A percentile compares a stretch with the other conserved stretches of the same genome.
These are phyloP conservation scores for Boletellus sp. DNA, from an alignment of 1,284 basidiomycete genomes.

Conservation along the genomic window DNA sequence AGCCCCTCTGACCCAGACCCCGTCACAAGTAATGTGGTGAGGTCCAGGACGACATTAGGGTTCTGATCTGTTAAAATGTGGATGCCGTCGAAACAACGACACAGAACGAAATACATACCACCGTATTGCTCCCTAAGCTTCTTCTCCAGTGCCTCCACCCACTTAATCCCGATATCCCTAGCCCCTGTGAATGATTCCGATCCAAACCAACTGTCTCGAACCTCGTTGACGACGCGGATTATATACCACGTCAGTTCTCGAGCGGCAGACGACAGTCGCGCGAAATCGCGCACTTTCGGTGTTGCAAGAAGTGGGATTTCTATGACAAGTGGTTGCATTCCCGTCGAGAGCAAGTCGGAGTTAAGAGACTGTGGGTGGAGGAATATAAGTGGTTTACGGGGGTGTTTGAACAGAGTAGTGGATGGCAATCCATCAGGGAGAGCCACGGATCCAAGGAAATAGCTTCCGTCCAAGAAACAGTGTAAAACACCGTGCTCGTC, in stretches of 20 bases:
- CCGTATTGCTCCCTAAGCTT: slow-evolving; percentile 63
- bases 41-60: slow-evolving; percentile 61
- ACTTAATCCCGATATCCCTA: slow-evolving; percentile 66
- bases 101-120: slow-evolving; percentile 42
- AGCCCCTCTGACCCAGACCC: slow-evolving; percentile 66
- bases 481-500: slow-evolving; percentile 57
- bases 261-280: slow-evolving; percentile 63
- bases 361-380: slow-evolving; percentile 39
- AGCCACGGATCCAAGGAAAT: slow-evolving; percentile 63
- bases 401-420: slow-evolving; percentile 49
- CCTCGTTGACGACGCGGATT: slow-evolving; percentile 65
- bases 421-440: slow-evolving; percentile 36
- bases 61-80: slow-evolving; percentile 44
- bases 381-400: slow-evolving; percentile 43
- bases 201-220: slow-evolving; percentile 69
- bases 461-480: slow-evolving; percentile 75
- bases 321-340: slow-evolving; percentile 46
- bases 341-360: slow-evolving; percentile 31
- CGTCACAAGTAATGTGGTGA: slow-evolving; percentile 67
- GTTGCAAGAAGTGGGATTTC: slow-evolving; percentile 56
- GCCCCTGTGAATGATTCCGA: slow-evolving; percentile 61
- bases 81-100: slow-evolving; percentile 4
- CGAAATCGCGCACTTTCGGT: slow-evolving; percentile 60
- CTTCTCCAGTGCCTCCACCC: slow-evolving; percentile 59
- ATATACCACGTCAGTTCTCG: slow-evolving; percentile 69